Evolutionary conservation across 129 eudicot species (phyloP), one percentile per base, ranked within the genome.

Genomic region (Daucus carota): DNA sequence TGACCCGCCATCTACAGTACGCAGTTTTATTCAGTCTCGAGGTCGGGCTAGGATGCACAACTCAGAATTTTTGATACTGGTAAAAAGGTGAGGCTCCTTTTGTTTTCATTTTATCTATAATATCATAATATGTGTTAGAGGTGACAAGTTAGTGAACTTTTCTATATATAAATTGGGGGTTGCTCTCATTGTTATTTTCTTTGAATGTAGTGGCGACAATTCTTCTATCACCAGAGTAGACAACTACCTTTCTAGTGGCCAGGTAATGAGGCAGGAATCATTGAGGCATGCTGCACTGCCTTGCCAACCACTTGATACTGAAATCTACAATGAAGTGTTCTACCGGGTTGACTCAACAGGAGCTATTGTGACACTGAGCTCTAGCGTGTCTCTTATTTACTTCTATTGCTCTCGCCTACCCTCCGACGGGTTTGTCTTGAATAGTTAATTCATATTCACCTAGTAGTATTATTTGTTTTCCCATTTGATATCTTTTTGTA

Each of bases 41-140:
- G 98, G 98, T 3, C 93, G 98, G 54, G 98, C 98, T 68, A 86
- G 98, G n/a, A 89, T 84, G 97, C 88, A 78, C 60, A 84, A 91
- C 78, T 94, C 98, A 6, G 93, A 87, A 12, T 91, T 91, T 74
- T 52, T 94, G 32, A 40, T 89, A 43, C 82, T 94, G 89, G 83
- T 91, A 62, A 69, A 73, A 63, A 94, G 93, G 98, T 92, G 68
- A 43, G 73, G 40, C 34, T 14, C 76, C 28, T 28, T 43, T 72
- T 46, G 24, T 43, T 18, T 36, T 8, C 14, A 68, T 45, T 15
- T 44, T 8, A 4, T 45, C 20, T n/a, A n/a, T 70, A 44, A 29
- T 46, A 7, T 73, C 62, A 12, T 31, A n/a, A n/a, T 47, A 5
- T 18, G 9, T 32, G 29, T 18, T n/a, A n/a, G 6, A 73, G 11